These are phyloP conservation scores for Gracilariopsis chorda DNA, from an alignment of 23 red algal genomes.

Conservation along the genomic window DNA sequence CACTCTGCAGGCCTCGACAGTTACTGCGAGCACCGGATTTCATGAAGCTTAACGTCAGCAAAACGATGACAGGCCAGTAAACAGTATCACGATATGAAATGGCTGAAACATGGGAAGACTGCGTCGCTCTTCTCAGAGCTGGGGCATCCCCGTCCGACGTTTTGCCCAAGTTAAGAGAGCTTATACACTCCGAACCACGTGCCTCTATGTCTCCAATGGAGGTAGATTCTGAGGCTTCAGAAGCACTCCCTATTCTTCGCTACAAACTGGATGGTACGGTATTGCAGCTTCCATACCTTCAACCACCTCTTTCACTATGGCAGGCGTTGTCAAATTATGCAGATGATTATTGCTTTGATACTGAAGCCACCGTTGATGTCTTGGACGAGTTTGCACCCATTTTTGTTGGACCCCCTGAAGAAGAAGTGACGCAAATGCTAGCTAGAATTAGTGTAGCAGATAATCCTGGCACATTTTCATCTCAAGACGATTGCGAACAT, in stretches of 20 bases:
- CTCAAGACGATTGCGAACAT: not conserved
- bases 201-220: not conserved
- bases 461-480: not conserved
- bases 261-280: not conserved
- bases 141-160: slow-evolving; percentile 32
- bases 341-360: slow-evolving; percentile 1
- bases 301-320: slow-evolving; percentile 16
- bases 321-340: not conserved
- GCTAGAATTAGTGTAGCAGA: not conserved
- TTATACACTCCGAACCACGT: not conserved
- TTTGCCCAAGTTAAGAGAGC: slow-evolving; percentile 25
- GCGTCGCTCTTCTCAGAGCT: slow-evolving; percentile 30
- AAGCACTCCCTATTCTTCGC: not conserved
- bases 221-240: not conserved
- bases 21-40: too few relatives aligned
- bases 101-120: slow-evolving; percentile 48
- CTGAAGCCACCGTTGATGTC: slow-evolving; percentile 12
- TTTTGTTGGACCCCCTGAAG: slow-evolving; percentile 12
- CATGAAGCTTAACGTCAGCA: too few relatives aligned
- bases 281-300: slow-evolving; percentile 27
- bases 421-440: slow-evolving; percentile 2
- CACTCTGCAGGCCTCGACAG: too few relatives aligned
- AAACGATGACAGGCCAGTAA: too few relatives aligned
- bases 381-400: not conserved
- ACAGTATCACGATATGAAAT: too few relatives aligned